Base-by-base conservation (phyloP, 495 filamentous ascomycete genomes). In the Penicillium riverlandense region DNA sequence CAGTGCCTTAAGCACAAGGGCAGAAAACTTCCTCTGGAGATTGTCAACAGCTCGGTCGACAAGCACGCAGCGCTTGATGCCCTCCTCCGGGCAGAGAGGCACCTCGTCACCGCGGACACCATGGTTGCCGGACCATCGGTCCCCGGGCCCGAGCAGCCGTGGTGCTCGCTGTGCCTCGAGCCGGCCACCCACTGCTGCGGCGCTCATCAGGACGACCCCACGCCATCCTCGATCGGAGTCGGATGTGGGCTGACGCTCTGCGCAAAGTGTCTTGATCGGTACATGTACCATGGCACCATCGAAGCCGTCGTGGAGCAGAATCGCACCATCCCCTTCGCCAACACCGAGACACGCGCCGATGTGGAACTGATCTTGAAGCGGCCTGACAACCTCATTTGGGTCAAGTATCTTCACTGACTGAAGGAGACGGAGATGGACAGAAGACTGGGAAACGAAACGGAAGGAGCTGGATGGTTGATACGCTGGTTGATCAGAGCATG, bases 191-290 rank as follows among this genome's bases (percentile, higher is more conserved):
- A 37, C 11, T 13, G 11, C 29, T 53, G 50, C 32, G 27, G 36
- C 7, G n/a, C 10, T 0, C 14, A 6, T 8, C 41, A 49, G 12
- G 22, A 22, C 22, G 4, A 22, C 22, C 22, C 22, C 15, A 16
- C 15, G 15, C 15, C 15, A 4, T 16, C 15, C 22, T 22, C 22
- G 22, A 22, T 22, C 22, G 22, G 22, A 22, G 2, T 22, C 22
- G 45, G 49, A n/a, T 52, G 49, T 13, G 45, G 45, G 0, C 16
- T 52, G 10, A 8, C 11, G 1, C 49, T 52, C 10, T 52, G 49
- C 11, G 7, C 45, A 5, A 33, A 27, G 13, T 52, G 49, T 9
- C 15, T 36, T 12, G 7, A 35, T 9, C 30, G 27, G 4, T 30
- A 33, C 12, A 31, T 7, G 15, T 41, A 29, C 41, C 11, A 30